Conservation (phyloP, 345 rosid genomes). For the Rhodomyrtus tomentosa region DNA sequence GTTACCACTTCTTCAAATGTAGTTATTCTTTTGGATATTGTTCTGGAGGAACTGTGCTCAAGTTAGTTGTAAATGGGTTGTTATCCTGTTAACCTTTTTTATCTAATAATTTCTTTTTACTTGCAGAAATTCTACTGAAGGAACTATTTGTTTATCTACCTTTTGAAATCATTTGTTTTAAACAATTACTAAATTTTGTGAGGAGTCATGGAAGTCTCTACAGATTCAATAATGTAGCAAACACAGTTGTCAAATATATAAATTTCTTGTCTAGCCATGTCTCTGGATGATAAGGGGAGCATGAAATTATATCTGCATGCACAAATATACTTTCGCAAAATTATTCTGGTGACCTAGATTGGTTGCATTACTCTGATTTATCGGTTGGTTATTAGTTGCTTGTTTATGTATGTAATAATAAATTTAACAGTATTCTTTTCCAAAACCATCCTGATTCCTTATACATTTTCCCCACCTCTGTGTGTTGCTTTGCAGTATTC, state of each 20-base stretch:
- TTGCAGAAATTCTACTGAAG: not conserved
- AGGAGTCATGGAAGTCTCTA: not conserved
- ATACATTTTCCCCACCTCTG: not conserved
- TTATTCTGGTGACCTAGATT: not conserved
- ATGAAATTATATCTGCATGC: not conserved
- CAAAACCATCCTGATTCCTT: not conserved
- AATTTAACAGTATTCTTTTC: not conserved
- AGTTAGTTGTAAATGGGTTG: not conserved
- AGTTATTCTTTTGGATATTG: not conserved
- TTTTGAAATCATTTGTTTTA: not conserved
- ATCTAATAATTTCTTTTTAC: not conserved
- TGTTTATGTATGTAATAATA: not conserved
- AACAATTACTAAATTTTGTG: not conserved
- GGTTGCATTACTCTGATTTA: not conserved
- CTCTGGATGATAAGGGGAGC: not conserved
- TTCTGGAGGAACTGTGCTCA: not conserved
- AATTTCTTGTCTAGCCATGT: not conserved
- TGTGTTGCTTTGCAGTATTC: constrained; percentile 60
- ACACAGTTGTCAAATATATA: not conserved
- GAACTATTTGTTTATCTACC: not conserved
- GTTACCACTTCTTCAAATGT: not conserved
- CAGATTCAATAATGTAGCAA: not conserved
- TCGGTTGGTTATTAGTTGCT: not conserved
- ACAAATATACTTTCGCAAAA: not conserved
- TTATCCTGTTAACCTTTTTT: not conserved